Base-by-base conservation (phyloP, 768 basidiomycete species). In the Hygrocybe punicea region DNA sequence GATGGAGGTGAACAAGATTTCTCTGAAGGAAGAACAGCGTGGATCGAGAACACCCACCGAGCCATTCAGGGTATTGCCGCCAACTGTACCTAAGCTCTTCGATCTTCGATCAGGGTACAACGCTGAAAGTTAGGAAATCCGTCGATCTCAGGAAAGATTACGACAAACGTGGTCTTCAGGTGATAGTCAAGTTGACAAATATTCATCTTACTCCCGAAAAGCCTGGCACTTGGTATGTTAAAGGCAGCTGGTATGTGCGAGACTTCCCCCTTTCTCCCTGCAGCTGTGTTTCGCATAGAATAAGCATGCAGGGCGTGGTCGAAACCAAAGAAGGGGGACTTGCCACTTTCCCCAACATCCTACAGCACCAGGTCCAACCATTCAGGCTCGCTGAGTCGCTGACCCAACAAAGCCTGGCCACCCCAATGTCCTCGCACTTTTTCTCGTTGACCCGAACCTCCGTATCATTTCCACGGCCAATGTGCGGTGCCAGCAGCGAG, bases 381-480 rank as follows among this genome's bases (percentile, higher is more conserved):
- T 79, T 78, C 63, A 58, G 63, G 23, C 70, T 78, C 19, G 57
- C 48, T 2, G 73, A 78, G 60, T 78, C 19, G 57, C 48, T 2
- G 73, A 78, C 60, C 59, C 58, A 0, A 67, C 68, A 14, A 71
- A 71, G 51, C 72, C 71, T 3, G 78, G 76, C 2, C 66, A 75
- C 54, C 64, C 75, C 44, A 79, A 75, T 60, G 71, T 79, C n/a
- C 60, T 78, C 13, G 72, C 69, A 2, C 69, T 79, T 17, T 77
- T 76, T 63, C 68, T 78, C 24, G 69, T 76, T 49, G 73, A 77
- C 52, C 70, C 71, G 1, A n/a, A n/a, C n/a, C n/a, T n/a, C n/a
- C n/a, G n/a, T n/a, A n/a, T n/a, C n/a, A n/a, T n/a, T n/a, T n/a
- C n/a, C n/a, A n/a, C n/a, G n/a, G n/a, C n/a, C n/a, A n/a, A n/a